These are phyloP conservation scores for Apophysomyces trapeziformis DNA, from an alignment of 371 early-diverging fungal species.

Conservation along the genomic window DNA sequence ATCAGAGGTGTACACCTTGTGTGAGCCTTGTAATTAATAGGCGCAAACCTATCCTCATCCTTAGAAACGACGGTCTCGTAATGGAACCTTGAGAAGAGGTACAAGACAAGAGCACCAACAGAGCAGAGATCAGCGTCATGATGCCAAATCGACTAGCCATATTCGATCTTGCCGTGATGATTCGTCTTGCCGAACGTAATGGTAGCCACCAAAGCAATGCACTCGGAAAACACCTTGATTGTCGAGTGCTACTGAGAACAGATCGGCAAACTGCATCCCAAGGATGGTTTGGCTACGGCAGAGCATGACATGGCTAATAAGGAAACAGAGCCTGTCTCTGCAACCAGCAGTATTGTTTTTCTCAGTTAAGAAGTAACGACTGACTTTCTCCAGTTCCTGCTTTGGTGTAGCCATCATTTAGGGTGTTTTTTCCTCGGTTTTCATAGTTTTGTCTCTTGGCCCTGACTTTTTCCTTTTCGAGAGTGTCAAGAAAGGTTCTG, in stretches of 20 bases:
- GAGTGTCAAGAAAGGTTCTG: conserved; percentile 6
- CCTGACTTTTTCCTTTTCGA: not conserved
- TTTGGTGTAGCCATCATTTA: conserved; percentile 15
- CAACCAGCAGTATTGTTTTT: not conserved
- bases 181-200: conserved; percentile 12
- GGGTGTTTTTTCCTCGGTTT: conserved; percentile 10
- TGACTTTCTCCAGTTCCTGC: conserved; percentile 7
- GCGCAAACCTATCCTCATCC: not conserved
- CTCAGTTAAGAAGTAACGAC: not conserved
- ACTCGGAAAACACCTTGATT: conserved; percentile 5
- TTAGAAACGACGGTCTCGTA: not conserved
- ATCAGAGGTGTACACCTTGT: not conserved
- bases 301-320: conserved; percentile 13
- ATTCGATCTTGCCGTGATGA: conserved; percentile 15
- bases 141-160: conserved; percentile 3
- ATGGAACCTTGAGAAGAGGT: conserved; percentile 6
- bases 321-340: conserved; percentile 12
- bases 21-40: not conserved
- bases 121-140: not conserved
- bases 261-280: conserved; percentile 9
- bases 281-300: conserved; percentile 8
- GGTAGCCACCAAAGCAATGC: conserved; percentile 1
- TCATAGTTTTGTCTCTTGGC: conserved; percentile 4
- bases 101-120: not conserved
- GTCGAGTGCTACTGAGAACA: not conserved